Evolutionary conservation across 2,329 filamentous ascomycete genomes (phyloP), one percentile per base, ranked within the genome.

Genomic region (Cladosporium sp.): DNA sequence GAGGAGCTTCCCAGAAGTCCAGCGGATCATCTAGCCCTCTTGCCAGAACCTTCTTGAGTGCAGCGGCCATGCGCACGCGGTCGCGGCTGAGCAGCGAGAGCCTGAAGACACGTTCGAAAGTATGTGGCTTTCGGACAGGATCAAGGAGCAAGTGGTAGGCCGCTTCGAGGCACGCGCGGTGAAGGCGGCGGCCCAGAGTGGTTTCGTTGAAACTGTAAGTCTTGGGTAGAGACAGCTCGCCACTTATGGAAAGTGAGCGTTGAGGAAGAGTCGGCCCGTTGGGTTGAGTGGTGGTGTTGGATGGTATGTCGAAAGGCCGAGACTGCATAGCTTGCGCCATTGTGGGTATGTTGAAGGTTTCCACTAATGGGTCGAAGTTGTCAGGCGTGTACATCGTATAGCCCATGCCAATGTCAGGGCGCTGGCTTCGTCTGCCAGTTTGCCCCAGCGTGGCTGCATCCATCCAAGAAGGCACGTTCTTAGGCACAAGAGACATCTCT

Each of bases 181-280:
- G 89, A 5, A 96, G 79, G 5, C 89, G 84, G 8, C 91, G 86
- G 13, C 88, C 87, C 70, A 96, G 93, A 0, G 84, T 88, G 1
- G 81, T 79, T 74, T 93, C 91, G 28, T 86, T 81, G 65, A 85
- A 84, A 11, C 86, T 83, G 73, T 89, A 88, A 0, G 86, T 87
- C 25, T 59, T 54, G 23, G 63, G 63, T 32, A 46, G 32, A 21
- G 36, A 3, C 18, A 64, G 30, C 26, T 65, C 60, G 16, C 5
- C 26, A 7, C 21, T 39, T 1, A 43, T 5, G 16, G 60, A 43
- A 25, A 63, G 32, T 8, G 60, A 43, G 34, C 21, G 48, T 21
- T 36, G 46, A 14, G 46, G 46, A 36, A 46, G 30, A 6, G 11
- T 21, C 2, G 23, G 13, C 2, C 18, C 16, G 18, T 13, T 18